Evolutionary conservation across 192 early-diverging fungal species (phyloP).

Genomic region (Lunasporangiospora selenospora): DNA sequence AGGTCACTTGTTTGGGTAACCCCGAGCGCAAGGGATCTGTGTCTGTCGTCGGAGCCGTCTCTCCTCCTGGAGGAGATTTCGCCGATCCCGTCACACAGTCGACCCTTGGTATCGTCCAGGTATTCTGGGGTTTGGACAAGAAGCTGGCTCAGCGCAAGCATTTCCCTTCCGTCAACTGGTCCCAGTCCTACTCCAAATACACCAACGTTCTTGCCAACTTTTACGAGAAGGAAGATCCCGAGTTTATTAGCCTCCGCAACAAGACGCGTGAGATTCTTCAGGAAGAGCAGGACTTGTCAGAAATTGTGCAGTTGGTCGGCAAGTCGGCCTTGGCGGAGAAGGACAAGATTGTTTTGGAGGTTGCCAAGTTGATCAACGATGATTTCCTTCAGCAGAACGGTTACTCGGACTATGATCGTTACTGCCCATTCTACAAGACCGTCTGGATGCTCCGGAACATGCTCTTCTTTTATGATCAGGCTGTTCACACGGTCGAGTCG

Average conservation of each 20-base stretch:
- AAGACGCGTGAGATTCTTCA: conserved; percentile 98
- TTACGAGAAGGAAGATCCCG: conserved; percentile 95
- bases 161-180: conserved; percentile 99
- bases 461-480: conserved; percentile 95
- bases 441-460: conserved; percentile 98
- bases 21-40: conserved; percentile 94
- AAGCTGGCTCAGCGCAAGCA: conserved; percentile 99
- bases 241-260: conserved; percentile 90
- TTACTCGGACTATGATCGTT: conserved; percentile 98
- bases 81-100: conserved; percentile 98
- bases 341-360: conserved; percentile 99
- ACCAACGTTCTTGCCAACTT: conserved; percentile 95
- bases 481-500: conserved; percentile 94
- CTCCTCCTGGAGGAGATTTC: conserved; percentile 99
- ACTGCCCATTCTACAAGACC: conserved; percentile 99
- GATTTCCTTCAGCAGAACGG: conserved; percentile 99
- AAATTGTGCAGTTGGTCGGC: conserved; percentile 99
- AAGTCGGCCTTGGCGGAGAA: conserved; percentile 88
- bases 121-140: conserved; percentile 99
- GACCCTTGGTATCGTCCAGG: conserved; percentile 98
- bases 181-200: conserved; percentile 97
- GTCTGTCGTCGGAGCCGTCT: conserved; percentile 99
- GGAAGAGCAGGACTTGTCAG: conserved; percentile 97
- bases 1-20: conserved; percentile 95
- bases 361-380: conserved; percentile 98